Evolutionary conservation across 2,329 filamentous ascomycete species (phyloP), one percentile per base, ranked within the genome.

Genomic region (Cladosporium sp.): DNA sequence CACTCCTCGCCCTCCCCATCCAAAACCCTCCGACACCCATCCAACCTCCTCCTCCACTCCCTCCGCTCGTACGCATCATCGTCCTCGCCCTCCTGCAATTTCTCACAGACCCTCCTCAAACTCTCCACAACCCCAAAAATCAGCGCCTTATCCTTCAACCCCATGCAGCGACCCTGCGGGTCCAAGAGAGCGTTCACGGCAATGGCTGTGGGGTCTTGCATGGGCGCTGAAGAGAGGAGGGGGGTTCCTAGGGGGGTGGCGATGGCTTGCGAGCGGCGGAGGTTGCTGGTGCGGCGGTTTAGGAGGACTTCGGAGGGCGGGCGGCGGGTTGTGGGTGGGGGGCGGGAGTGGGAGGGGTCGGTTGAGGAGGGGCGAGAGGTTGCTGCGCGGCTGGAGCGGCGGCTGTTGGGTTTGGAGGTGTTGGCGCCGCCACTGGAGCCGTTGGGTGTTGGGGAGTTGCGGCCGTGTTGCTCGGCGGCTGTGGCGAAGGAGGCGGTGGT

Each of bases 41-140:
- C 47, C 11, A 50, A 32, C 39, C 47, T 36, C 18, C 39, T 11
- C 27, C 47, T 43, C 32, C 30, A 36, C 47, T 50, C 47, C 53
- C 88, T 76, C 66, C 86, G 82, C 52, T 84, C 74, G 49, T 83
- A 75, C 43, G 77, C 78, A 57, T 87, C 79, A 71, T 74, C 46
- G 64, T 71, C 54, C 43, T 63, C 68, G 53, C 63, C 64, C 15
- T 57, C 52, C 60, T 79, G 78, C 53, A 82, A 62, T 50, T 72
- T 70, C 32, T 68, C 65, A 49, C 77, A 78, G 4, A 80, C 75
- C 53, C 75, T 69, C 52, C 80, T 70, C 30, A 84, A 67, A 49
- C 74, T 72, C 38, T 81, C 77, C 4, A 82, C 69, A 29, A 75
- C 61, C 18, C 67, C 64, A 51, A 73, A 74, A 30, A 75, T 62